Conservation (phyloP, 2,329 filamentous ascomycete species). For the Arthrinium puccinioides region DNA sequence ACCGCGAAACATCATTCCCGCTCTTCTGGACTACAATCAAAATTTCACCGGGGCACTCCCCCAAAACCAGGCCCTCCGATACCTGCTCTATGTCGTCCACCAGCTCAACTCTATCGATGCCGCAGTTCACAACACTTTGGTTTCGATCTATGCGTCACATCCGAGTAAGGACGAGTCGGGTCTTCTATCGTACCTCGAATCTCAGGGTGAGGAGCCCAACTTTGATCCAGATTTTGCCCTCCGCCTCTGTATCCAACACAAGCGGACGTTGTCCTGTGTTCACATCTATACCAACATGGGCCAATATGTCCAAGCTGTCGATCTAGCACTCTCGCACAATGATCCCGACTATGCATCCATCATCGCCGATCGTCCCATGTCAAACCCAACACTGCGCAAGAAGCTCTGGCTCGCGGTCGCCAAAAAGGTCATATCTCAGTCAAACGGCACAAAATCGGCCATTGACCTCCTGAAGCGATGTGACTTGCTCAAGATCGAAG, state of each 20-base stretch:
- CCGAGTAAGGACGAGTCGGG: conserved; percentile 76
- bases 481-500: conserved; percentile 88
- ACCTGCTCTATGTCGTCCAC: conserved; percentile 90
- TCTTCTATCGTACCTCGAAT: conserved; percentile 81
- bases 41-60: conserved; percentile 58
- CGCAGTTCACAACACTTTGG: conserved; percentile 92
- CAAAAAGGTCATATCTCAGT: conserved; percentile 83
- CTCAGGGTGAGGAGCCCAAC: conserved; percentile 76
- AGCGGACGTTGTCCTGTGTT: conserved; percentile 87
- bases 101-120: conserved; percentile 72
- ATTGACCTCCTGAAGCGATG: conserved; percentile 91
- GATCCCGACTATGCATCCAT: conserved; percentile 84
- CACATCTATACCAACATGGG: conserved; percentile 97
- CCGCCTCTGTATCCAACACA: conserved; percentile 88
- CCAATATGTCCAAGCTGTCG: conserved; percentile 87
- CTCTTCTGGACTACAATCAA: conserved; percentile 88
- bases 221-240: conserved; percentile 97
- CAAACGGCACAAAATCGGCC: conserved; percentile 81
- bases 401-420: conserved; percentile 94
- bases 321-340: conserved; percentile 82
- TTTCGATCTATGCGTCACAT: conserved; percentile 90
- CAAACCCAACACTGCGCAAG: conserved; percentile 75
- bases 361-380: conserved; percentile 79
- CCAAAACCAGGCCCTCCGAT: conserved; percentile 88
- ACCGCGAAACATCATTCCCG: conserved; percentile 82